phyloP scores from a whole-genome alignment of 2,329 filamentous ascomycete genomes.

The Fusarium graminum region DNA sequence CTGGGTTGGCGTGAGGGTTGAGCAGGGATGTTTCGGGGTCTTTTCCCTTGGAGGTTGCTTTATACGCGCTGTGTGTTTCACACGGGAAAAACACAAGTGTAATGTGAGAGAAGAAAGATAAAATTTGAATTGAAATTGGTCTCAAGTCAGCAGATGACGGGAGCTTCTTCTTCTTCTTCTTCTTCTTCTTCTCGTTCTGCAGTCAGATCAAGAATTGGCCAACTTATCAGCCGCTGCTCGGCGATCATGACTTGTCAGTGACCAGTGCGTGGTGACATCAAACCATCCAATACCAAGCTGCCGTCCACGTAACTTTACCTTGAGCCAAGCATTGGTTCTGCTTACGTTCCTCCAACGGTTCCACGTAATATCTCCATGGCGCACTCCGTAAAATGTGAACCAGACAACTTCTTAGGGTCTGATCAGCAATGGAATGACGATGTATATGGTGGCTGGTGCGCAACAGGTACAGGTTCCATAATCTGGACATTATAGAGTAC shows the following conservation, averaged over 20 bases:
- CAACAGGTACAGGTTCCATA: conserved; percentile 9
- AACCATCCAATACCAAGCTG: conserved; percentile 14
- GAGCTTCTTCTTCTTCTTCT: background rate
- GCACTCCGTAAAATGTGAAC: background rate
- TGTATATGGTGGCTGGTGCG: conserved; percentile 24
- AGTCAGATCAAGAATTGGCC: conserved; percentile 38
- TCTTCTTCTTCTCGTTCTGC: conserved; percentile 7
- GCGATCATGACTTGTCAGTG: conserved; percentile 33
- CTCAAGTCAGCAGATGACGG: conserved; percentile 12
- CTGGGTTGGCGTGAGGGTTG: conserved; percentile 9
- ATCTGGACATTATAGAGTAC: conserved; percentile 19
- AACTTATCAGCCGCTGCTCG: background rate
- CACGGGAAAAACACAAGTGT: conserved; percentile 2
- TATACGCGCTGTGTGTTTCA: conserved; percentile 37
- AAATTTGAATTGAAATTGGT: background rate
- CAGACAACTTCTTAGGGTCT: conserved; percentile 12
- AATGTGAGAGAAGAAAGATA: conserved; percentile 1
- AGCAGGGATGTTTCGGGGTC: conserved; percentile 40
- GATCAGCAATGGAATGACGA: conserved; percentile 19
- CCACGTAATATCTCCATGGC: conserved; percentile 3
- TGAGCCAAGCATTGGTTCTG: conserved; percentile 20
- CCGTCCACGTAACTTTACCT: conserved; percentile 19
- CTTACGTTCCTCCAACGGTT: conserved; percentile 30
- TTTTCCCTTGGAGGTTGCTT: conserved; percentile 7
- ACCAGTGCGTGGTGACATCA: conserved; percentile 40